These are phyloP conservation scores for Triangularia verruculosa DNA, from an alignment of 2,329 filamentous ascomycete species.

Conservation along the genomic window DNA sequence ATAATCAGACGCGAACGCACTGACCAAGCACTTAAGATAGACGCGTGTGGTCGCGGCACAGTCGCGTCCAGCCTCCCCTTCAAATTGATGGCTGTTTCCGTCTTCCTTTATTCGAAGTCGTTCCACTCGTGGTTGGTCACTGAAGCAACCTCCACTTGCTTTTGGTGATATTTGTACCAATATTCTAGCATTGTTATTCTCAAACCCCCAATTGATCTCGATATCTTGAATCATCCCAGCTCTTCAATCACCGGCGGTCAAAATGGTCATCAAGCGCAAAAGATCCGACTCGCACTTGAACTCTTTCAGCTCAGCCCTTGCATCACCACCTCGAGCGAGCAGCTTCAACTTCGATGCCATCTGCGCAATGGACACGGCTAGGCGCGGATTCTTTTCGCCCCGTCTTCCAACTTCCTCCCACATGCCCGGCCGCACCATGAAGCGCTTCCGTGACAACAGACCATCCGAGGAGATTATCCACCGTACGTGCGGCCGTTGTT, in stretches of 20 bases:
- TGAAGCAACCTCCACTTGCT: not conserved
- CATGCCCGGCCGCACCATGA: conserved; percentile 56
- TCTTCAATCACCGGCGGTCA: not conserved
- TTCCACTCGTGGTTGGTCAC: not conserved
- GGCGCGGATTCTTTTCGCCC: conserved; percentile 32
- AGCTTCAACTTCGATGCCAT: conserved; percentile 34
- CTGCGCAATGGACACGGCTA: conserved; percentile 34
- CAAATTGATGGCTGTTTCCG: not conserved
- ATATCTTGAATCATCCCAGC: not conserved
- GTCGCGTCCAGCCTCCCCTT: conserved; percentile 7
- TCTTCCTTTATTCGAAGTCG: not conserved
- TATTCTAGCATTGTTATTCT: not conserved
- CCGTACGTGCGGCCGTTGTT: conserved; percentile 42
- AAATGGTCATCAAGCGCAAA: conserved; percentile 61
- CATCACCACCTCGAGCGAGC: conserved; percentile 37
- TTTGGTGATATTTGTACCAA: not conserved
- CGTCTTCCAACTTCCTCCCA: conserved; percentile 40
- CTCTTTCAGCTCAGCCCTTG: conserved; percentile 45
- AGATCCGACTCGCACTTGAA: conserved; percentile 57
- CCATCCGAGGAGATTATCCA: conserved; percentile 56
- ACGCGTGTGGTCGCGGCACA: conserved; percentile 2
- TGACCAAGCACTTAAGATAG: not conserved
- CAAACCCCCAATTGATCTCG: not conserved
- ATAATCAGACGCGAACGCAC: conserved; percentile 6
- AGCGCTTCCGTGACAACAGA: conserved; percentile 57